A percentile compares a stretch with the other conserved stretches of the same genome.
Evolutionary conservation across 495 filamentous ascomycete species (phyloP).

Genomic region (Talaromyces ruber): DNA sequence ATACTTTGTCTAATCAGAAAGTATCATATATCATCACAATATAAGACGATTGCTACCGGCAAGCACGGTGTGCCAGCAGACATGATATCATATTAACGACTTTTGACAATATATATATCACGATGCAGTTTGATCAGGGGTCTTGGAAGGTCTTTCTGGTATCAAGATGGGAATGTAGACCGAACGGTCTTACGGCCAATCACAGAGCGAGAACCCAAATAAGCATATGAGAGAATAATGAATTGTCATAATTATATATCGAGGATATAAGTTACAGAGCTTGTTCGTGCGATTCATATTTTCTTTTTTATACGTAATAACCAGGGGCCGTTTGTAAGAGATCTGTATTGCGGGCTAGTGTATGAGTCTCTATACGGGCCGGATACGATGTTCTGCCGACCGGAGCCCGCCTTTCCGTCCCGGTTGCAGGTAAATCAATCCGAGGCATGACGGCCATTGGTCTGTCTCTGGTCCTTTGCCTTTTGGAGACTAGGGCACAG

Average conservation of each 20-base stretch:
- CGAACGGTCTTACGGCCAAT: too few relatives aligned
- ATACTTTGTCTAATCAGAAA: not conserved
- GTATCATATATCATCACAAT: not conserved
- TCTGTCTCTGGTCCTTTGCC: not conserved
- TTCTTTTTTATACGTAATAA: not conserved
- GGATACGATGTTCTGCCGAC: not conserved
- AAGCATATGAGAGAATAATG: too few relatives aligned
- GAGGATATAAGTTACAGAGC: too few relatives aligned
- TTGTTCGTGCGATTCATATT: not conserved
- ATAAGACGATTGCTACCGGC: not conserved
- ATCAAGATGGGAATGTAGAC: too few relatives aligned
- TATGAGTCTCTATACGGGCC: not conserved
- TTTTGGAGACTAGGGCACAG: not conserved
- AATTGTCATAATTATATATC: too few relatives aligned
- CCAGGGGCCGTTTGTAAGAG: not conserved
- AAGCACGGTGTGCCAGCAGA: too few relatives aligned
- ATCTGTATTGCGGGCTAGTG: not conserved
- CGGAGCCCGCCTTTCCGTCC: not conserved
- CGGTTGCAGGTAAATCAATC: too few relatives aligned
- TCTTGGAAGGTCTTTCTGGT: too few relatives aligned
- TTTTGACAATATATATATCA: too few relatives aligned
- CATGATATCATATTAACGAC: too few relatives aligned
- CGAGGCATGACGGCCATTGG: not conserved
- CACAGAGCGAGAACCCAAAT: too few relatives aligned
- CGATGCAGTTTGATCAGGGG: too few relatives aligned